Percentiles rank a stretch among this genome's conserved stretches.
phyloP scores from a whole-genome alignment of 768 basidiomycete species.

The Dentipellis sp. region DNA sequence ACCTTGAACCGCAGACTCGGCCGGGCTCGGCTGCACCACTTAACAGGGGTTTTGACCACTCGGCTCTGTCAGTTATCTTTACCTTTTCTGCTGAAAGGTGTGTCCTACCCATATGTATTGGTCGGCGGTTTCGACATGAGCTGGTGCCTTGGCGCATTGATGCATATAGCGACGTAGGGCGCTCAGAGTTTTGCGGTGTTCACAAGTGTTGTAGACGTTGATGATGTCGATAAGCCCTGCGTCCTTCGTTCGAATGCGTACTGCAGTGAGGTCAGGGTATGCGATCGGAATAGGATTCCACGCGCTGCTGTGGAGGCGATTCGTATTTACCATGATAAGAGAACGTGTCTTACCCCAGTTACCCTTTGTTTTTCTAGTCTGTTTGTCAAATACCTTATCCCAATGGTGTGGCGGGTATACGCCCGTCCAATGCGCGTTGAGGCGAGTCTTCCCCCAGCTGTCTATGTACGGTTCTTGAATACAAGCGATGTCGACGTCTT shows the following conservation, averaged over 20 bases:
- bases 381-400: neutral
- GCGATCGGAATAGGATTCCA: conserved; percentile 6
- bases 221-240: conserved; percentile 19
- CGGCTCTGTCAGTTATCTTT: too few relatives aligned
- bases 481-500: conserved; percentile 23
- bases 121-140: neutral
- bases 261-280: conserved; percentile 21
- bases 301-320: conserved; percentile 5
- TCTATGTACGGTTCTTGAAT: conserved; percentile 33
- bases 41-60: too few relatives aligned
- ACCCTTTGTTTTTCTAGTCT: too few relatives aligned
- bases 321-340: conserved; percentile 9
- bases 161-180: conserved; percentile 7
- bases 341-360: too few relatives aligned
- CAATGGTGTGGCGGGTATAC: conserved; percentile 21
- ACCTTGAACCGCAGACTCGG: too few relatives aligned
- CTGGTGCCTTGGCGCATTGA: neutral
- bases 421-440: conserved; percentile 7
- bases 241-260: conserved; percentile 16
- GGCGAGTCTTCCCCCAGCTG: conserved; percentile 9
- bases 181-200: conserved; percentile 13
- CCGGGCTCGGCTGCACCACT: too few relatives aligned
- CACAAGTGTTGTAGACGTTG: conserved; percentile 31
- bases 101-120: conserved; percentile 24
- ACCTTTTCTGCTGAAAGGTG: too few relatives aligned